phyloP scores from a whole-genome alignment of 2,329 filamentous ascomycete genomes.

The Ceratocystis ficicola region DNA sequence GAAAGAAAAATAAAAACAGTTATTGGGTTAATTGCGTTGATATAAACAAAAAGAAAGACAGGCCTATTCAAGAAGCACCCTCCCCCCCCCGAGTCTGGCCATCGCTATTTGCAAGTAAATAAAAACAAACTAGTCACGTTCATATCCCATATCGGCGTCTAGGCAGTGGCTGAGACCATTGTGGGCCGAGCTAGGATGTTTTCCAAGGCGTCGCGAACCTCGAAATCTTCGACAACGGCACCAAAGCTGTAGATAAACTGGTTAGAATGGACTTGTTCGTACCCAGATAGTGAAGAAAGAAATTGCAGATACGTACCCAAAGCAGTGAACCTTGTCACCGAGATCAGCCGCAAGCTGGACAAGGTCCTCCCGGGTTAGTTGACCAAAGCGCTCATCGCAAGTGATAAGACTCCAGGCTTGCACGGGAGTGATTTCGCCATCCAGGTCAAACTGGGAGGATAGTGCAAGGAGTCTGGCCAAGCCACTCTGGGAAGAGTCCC shows the following conservation, averaged over 20 bases:
- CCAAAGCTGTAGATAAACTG: slow-evolving; percentile 38
- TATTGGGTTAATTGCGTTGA: neutral
- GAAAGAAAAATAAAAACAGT: neutral
- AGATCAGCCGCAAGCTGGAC: slow-evolving; percentile 60
- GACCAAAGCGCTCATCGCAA: slow-evolving; percentile 53
- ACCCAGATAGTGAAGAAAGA: neutral
- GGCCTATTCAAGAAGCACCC: neutral
- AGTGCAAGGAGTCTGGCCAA: slow-evolving; percentile 73
- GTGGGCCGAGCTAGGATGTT: slow-evolving; percentile 43
- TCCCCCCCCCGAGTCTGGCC: neutral
- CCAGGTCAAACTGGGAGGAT: slow-evolving; percentile 68
- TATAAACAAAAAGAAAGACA: neutral
- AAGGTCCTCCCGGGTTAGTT: slow-evolving; percentile 58
- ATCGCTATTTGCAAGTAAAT: neutral
- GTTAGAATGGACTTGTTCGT: slow-evolving; percentile 15
- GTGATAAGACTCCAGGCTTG: slow-evolving; percentile 86
- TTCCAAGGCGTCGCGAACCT: slow-evolving; percentile 65
- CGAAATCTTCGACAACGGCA: slow-evolving; percentile 53
- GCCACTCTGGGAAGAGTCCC: slow-evolving; percentile 64
- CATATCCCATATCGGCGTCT: neutral
- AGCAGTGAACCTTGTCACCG: slow-evolving; percentile 72
- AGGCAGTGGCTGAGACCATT: neutral
- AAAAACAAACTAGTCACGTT: neutral
- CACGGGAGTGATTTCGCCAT: slow-evolving; percentile 85
- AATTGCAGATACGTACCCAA: slow-evolving; percentile 56